Evolutionary conservation across 192 early-diverging fungal species (phyloP), one percentile per base, ranked within the genome.

Genomic region (Coemansia sp.): DNA sequence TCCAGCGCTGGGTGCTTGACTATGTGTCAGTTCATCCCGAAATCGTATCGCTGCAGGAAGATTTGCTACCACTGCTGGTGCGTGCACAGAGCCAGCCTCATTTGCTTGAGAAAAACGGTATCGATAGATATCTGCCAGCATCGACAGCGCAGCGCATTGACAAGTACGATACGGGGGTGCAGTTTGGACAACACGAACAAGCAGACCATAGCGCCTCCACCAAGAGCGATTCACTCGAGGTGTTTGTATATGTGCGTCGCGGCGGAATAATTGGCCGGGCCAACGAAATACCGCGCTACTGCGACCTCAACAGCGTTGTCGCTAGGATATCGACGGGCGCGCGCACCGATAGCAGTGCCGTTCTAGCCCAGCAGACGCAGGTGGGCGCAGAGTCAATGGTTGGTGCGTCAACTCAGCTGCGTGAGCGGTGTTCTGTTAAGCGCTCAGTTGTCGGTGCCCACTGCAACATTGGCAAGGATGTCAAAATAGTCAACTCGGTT

Each of bases 401-500:
- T 41, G 96, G 96, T 51, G 90, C 93, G 29, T 86, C 88, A 48
- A 90, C 94, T 47, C 91, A 88, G 73, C 89, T 99, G 51, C 94
- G 88, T 39, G 95, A 98, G 61, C 84, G 92, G 22, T 92, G 92
- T n/a, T 89, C 89, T 4, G 87, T 99, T 49, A 97, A 98, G 77
- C 92, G 92, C 60, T 93, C 94, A 17, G 87, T 94, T 14, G 88
- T 99, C 49, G 97, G 97, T 37, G 86, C 90, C 22, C 95, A 98
- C 77, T 92, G 94, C 65, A 72, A 86, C n/a, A 94, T 99, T 83
- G 97, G 97, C 23, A 93, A 92, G 72, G 92, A 94, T 59, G 94
- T 96, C 70, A 97, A 98, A 70, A 93, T 99, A 65, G 83, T 85
- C 43, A 94, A 94, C 73, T 96, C 91, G n/a, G 87, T 99, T 41